Evolutionary conservation across 78 protist genomes (phyloP).

Genomic region (Dictyostelium capitatum): DNA sequence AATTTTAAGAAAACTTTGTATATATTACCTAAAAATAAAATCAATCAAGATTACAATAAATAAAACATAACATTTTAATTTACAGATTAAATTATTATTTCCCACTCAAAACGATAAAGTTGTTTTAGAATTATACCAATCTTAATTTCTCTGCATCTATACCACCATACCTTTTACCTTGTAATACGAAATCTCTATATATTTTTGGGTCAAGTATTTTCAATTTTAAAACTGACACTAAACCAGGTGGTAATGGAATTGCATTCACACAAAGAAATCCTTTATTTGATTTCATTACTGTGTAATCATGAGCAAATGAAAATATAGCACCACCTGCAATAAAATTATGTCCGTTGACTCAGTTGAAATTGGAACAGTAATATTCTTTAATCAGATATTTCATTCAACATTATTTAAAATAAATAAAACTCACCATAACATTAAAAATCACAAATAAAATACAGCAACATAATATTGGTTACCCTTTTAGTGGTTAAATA

Average conservation of each 20-base stretch:
- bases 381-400: not conserved
- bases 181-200: conserved; percentile 47
- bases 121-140: no score
- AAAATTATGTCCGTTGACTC: conserved; percentile 42
- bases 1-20: no score
- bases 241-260: conserved; percentile 67
- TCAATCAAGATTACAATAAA: no score
- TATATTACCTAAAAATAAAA: no score
- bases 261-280: conserved; percentile 65
- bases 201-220: not conserved
- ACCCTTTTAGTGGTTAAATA: not conserved
- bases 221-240: conserved; percentile 7
- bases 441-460: no score
- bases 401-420: no score
- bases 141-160: conserved; percentile 1
- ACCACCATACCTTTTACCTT: conserved; percentile 47
- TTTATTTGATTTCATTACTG: conserved; percentile 29
- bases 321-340: conserved; percentile 75
- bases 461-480: no score
- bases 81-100: no score
- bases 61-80: no score
- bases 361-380: conserved; percentile 45
- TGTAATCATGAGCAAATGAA: conserved; percentile 28
- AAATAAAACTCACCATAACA: no score
- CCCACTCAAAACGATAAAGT: no score